A percentile compares a stretch with the other conserved stretches of the same genome.
phyloP scores from a whole-genome alignment of 2,329 filamentous ascomycete species.

The Pyricularia pennisetigena region DNA sequence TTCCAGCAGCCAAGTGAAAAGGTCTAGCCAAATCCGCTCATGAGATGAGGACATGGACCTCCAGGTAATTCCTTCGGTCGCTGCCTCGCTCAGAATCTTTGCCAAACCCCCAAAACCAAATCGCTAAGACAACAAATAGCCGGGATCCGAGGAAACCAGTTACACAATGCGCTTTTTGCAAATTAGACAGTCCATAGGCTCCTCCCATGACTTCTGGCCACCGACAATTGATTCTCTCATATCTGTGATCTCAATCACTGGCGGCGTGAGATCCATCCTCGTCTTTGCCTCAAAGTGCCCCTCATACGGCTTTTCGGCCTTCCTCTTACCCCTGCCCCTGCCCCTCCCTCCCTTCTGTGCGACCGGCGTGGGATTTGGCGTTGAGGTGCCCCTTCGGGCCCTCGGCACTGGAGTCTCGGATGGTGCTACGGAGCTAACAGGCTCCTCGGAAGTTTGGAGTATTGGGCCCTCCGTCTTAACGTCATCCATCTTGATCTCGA shows the following conservation, averaged over 20 bases:
- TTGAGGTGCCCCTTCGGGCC: neutral
- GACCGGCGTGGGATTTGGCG: slow-evolving; percentile 3
- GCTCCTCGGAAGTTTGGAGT: slow-evolving; percentile 15
- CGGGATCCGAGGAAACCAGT: slow-evolving; percentile 19
- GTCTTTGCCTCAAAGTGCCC: slow-evolving; percentile 41
- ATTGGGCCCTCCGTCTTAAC: slow-evolving; percentile 18
- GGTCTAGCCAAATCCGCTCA: neutral
- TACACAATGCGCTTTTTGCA: slow-evolving; percentile 31
- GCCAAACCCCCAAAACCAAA: neutral
- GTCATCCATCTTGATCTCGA: slow-evolving; percentile 18
- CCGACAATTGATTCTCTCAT: slow-evolving; percentile 34
- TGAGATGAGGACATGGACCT: neutral
- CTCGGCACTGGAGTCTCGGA: neutral
- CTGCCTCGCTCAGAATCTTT: neutral
- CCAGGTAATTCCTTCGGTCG: neutral
- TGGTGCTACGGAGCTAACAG: slow-evolving; percentile 10
- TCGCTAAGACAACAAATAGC: neutral
- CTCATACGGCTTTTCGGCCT: slow-evolving; percentile 32
- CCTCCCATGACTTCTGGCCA: slow-evolving; percentile 43
- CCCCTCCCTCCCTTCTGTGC: neutral
- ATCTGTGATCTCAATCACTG: slow-evolving; percentile 41
- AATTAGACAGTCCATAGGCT: slow-evolving; percentile 38
- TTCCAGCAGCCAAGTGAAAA: neutral
- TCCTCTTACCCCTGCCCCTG: slow-evolving; percentile 3
- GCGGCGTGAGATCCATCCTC: slow-evolving; percentile 34